Conservation (phyloP, 2,329 filamentous ascomycete genomes). For the Aspergillus viridinutans region DNA sequence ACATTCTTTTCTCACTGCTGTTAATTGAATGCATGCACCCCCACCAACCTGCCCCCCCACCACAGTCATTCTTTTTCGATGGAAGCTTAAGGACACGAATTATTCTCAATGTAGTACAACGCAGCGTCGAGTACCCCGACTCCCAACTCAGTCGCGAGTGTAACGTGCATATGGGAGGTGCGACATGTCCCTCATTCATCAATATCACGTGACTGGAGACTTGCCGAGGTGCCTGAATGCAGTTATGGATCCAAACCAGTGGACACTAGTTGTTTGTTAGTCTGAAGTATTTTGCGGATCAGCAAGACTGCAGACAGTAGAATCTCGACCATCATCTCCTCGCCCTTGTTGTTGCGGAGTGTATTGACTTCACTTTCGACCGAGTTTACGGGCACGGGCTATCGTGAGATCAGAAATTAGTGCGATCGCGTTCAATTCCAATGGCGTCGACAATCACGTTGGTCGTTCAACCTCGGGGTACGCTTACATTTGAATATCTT, state of each 20-base stretch:
- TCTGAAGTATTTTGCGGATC: neutral
- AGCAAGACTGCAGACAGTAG: neutral
- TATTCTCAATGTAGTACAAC: neutral
- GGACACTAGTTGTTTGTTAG: neutral
- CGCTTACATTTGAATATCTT: constrained; percentile 8
- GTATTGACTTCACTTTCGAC: neutral
- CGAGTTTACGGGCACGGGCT: neutral
- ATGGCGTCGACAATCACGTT: constrained; percentile 39
- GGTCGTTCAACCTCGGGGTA: constrained; percentile 42
- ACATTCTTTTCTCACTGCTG: neutral
- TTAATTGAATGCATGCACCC: neutral
- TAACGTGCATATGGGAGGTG: neutral
- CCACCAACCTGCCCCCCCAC: too few relatives aligned
- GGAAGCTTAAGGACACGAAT: neutral
- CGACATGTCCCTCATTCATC: neutral
- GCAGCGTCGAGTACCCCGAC: neutral
- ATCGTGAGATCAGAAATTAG: neutral
- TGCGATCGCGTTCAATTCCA: neutral
- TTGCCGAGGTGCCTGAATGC: constrained; percentile 1
- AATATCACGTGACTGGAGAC: constrained; percentile 2
- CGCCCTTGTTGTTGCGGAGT: neutral
- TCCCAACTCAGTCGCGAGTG: neutral
- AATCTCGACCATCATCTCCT: neutral
- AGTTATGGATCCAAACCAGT: neutral
- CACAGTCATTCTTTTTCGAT: neutral